Conservation (phyloP, 176 grass and related monocot genomes). For the Pontederia crassipes region DNA sequence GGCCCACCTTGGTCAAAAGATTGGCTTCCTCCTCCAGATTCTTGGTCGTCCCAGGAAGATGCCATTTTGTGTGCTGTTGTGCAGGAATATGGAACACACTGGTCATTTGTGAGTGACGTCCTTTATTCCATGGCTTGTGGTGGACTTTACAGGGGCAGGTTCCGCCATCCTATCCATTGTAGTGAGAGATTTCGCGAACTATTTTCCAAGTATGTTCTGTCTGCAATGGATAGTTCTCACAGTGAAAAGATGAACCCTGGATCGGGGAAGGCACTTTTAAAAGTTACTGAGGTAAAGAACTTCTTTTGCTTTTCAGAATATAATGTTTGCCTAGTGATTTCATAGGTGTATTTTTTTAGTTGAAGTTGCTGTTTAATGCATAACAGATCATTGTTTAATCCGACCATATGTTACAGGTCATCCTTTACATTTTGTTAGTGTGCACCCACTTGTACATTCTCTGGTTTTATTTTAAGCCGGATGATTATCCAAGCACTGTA, state of each 20-base stretch:
- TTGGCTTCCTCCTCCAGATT: constrained; percentile 35
- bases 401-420: no score
- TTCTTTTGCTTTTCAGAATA: not conserved
- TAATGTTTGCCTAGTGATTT: not conserved
- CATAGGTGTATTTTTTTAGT: not conserved
- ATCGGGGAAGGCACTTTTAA: constrained; percentile 78
- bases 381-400: no score
- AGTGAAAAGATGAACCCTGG: constrained; percentile 60
- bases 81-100: constrained; percentile 74
- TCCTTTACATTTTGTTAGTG: no score
- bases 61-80: constrained; percentile 66
- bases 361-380: no score
- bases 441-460: no score
- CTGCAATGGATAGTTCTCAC: constrained; percentile 56
- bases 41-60: constrained; percentile 86
- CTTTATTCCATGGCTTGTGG: constrained; percentile 53
- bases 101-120: constrained; percentile 73
- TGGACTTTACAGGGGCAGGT: constrained; percentile 61
- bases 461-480: no score
- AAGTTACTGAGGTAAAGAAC: constrained; percentile 66
- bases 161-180: constrained; percentile 82
- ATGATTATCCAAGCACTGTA: no score
- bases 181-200: constrained; percentile 95
- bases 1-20: constrained; percentile 56
- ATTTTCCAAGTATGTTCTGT: constrained; percentile 80